Evolutionary conservation across 1,284 basidiomycete genomes (phyloP).

Genomic region (Leccinum huronense): DNA sequence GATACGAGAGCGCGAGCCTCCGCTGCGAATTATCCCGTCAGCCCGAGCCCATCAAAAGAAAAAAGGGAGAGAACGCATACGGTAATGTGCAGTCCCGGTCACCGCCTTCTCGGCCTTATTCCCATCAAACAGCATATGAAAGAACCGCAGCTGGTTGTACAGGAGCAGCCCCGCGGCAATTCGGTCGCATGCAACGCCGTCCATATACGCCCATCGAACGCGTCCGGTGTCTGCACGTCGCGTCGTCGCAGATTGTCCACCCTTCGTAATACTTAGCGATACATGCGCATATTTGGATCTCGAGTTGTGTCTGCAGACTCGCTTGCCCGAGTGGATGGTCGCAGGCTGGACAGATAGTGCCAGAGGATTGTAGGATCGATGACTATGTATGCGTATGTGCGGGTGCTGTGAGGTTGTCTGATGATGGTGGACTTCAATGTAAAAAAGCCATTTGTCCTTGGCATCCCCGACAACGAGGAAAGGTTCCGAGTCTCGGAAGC

Average conservation of each 20-base stretch:
- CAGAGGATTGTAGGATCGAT: conserved; percentile 50
- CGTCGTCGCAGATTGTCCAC: conserved; percentile 87
- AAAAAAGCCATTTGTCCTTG: conserved; percentile 58
- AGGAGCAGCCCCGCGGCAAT: conserved; percentile 72
- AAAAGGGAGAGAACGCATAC: conserved; percentile 38
- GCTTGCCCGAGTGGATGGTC: conserved; percentile 49
- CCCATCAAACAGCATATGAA: conserved; percentile 71
- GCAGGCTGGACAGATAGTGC: conserved; percentile 66
- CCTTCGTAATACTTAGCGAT: conserved; percentile 87
- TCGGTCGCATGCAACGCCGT: conserved; percentile 66
- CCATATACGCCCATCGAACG: conserved; percentile 93
- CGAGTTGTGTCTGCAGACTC: conserved; percentile 82
- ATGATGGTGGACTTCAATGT: not conserved
- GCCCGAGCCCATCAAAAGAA: not conserved
- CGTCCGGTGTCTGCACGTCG: conserved; percentile 81
- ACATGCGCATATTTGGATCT: conserved; percentile 76
- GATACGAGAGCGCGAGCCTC: conserved; percentile 49
- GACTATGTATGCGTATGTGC: conserved; percentile 30
- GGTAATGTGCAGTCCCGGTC: conserved; percentile 46
- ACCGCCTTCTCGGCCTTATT: conserved; percentile 60
- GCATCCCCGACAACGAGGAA: conserved; percentile 79
- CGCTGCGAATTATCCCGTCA: conserved; percentile 41
- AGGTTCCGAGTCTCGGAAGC: conserved; percentile 74
- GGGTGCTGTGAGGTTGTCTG: not conserved
- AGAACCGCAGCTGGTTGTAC: conserved; percentile 88